These are phyloP conservation scores for Prunus padus DNA, from an alignment of 306 rosid species.

Conservation along the genomic window DNA sequence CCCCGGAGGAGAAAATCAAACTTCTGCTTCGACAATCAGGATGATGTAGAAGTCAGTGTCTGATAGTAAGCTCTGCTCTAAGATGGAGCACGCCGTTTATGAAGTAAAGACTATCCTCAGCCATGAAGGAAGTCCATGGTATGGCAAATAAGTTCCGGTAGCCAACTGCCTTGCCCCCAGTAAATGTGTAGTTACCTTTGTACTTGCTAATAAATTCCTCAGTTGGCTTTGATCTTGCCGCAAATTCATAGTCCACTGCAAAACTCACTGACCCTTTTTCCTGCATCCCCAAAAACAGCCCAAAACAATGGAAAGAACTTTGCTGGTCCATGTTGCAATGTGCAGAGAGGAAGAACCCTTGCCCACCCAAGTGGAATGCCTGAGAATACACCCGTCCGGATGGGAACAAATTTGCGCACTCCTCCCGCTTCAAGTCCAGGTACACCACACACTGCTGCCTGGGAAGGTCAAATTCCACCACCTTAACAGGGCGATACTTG, in stretches of 20 bases:
- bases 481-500: slow-evolving; percentile 96
- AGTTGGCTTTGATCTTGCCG: slow-evolving; percentile 74
- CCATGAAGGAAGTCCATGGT: slow-evolving; percentile 81
- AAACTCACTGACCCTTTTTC: slow-evolving; percentile 91
- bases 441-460: slow-evolving; percentile 91
- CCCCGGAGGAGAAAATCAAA: neutral
- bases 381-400: slow-evolving; percentile 96
- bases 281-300: slow-evolving; percentile 96
- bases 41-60: slow-evolving; percentile 39
- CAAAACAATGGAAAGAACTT: slow-evolving; percentile 91
- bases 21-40: neutral
- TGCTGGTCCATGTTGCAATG: slow-evolving; percentile 99
- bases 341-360: slow-evolving; percentile 94
- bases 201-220: slow-evolving; percentile 89
- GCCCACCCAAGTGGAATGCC: slow-evolving; percentile 98
- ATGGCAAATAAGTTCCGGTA: slow-evolving; percentile 83
- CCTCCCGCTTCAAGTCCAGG: slow-evolving; percentile 92
- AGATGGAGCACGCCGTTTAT: slow-evolving; percentile 93
- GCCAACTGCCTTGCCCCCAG: slow-evolving; percentile 97
- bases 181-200: slow-evolving; percentile 94
- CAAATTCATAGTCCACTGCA: slow-evolving; percentile 93
- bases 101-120: slow-evolving; percentile 82
- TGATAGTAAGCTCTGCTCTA: slow-evolving; percentile 90
- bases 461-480: slow-evolving; percentile 92
- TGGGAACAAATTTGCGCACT: slow-evolving; percentile 71